These are phyloP conservation scores for Cercospora citrullina DNA, from an alignment of 2,329 filamentous ascomycete species.

Conservation along the genomic window DNA sequence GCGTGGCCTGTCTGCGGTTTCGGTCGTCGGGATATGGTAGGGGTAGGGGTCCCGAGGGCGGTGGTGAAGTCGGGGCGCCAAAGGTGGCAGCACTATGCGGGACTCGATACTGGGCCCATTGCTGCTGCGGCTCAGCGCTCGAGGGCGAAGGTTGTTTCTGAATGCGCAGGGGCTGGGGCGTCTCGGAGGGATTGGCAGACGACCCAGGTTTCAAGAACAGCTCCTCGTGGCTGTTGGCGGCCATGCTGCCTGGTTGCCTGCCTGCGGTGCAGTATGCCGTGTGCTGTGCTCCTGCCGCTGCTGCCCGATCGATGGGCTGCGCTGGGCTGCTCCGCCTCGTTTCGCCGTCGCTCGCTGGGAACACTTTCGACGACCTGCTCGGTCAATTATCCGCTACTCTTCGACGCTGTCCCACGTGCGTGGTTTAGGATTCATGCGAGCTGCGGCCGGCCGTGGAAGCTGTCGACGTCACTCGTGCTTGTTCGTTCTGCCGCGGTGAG, in stretches of 20 bases:
- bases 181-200: conserved; percentile 24
- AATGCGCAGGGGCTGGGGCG: conserved; percentile 37
- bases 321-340: background rate
- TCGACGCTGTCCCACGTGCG: background rate
- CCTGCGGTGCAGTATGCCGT: background rate
- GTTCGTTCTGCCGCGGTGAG: background rate
- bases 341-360: background rate
- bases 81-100: conserved; percentile 34
- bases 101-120: conserved; percentile 39
- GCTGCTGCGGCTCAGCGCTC: conserved; percentile 31
- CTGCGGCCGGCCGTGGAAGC: background rate
- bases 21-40: conserved; percentile 37
- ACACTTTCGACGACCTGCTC: background rate
- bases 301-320: background rate
- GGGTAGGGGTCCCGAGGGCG: conserved; percentile 32
- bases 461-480: background rate
- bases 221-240: conserved; percentile 25
- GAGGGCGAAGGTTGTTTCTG: conserved; percentile 32
- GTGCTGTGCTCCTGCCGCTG: conserved; percentile 5
- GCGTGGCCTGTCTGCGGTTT: conserved; percentile 25
- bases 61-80: conserved; percentile 37
- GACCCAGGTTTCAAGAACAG: conserved; percentile 27
- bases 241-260: conserved; percentile 4
- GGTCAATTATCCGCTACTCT: background rate
- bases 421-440: conserved; percentile 1